A percentile compares a stretch with the other conserved stretches of the same genome.
Evolutionary conservation across 805 yeast species (phyloP).

Genomic region (Sugiyamaella valdiviana): DNA sequence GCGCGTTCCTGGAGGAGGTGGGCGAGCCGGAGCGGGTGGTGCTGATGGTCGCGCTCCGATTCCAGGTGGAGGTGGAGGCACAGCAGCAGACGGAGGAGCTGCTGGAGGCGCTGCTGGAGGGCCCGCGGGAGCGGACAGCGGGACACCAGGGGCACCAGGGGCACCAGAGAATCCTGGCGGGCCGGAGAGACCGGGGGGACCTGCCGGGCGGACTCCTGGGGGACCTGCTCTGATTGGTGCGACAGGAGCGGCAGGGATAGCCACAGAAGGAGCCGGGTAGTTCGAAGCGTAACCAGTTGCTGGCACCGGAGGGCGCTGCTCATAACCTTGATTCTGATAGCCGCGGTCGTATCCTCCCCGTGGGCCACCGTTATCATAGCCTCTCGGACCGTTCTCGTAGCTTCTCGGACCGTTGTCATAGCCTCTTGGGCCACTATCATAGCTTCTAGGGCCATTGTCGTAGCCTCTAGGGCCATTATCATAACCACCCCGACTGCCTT

Average conservation of each 20-base stretch:
- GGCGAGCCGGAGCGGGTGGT: slow-evolving; percentile 13
- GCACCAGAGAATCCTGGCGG: slow-evolving; percentile 29
- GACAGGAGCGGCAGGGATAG: slow-evolving; percentile 9
- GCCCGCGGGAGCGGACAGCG: slow-evolving; percentile 26
- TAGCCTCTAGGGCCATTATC: background rate
- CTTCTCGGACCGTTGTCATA: background rate
- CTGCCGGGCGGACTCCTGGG: slow-evolving; percentile 7
- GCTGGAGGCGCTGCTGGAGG: too few species aligned
- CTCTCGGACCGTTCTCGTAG: background rate
- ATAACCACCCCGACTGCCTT: background rate
- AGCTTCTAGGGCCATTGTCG: background rate
- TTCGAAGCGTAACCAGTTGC: background rate
- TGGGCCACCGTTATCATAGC: background rate
- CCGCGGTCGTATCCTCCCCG: background rate
- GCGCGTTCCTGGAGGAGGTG: slow-evolving; percentile 14
- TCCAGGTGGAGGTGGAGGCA: slow-evolving; percentile 18
- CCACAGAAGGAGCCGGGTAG: slow-evolving; percentile 1
- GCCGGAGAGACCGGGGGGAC: background rate
- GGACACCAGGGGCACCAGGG: slow-evolving; percentile 16
- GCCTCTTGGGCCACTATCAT: background rate
- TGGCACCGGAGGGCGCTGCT: background rate
- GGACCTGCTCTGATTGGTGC: slow-evolving; percentile 8
- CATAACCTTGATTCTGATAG: background rate
- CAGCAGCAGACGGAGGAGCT: slow-evolving; percentile 16
- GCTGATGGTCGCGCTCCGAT: slow-evolving; percentile 14